phyloP scores from a whole-genome alignment of 2,329 filamentous ascomycete species.

The Phyllosticta citribraziliensis region DNA sequence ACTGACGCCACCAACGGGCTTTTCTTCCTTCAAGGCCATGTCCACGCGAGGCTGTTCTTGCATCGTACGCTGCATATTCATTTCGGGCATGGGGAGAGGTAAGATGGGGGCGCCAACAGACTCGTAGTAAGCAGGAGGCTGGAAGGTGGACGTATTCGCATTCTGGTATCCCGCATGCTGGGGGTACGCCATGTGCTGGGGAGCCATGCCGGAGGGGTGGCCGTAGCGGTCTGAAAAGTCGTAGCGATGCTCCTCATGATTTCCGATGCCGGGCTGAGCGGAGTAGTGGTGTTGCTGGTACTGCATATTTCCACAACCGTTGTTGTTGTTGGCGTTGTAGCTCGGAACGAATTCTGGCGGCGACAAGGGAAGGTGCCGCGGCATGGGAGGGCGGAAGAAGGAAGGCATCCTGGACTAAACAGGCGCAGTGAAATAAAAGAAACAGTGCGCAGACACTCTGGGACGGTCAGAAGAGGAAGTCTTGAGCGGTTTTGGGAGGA shows the following conservation, averaged over 20 bases:
- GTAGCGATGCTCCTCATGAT: slow-evolving; percentile 35
- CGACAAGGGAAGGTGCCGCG: slow-evolving; percentile 36
- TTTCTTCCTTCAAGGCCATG: slow-evolving; percentile 48
- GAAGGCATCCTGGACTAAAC: slow-evolving; percentile 35
- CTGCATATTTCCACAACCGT: slow-evolving; percentile 36
- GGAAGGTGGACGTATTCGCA: slow-evolving; percentile 24
- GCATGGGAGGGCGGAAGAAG: slow-evolving; percentile 38
- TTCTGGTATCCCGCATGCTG: slow-evolving; percentile 30
- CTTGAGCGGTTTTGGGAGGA: slow-evolving; percentile 8
- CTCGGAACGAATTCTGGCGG: slow-evolving; percentile 39
- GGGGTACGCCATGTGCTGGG: slow-evolving; percentile 25
- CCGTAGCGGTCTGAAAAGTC: slow-evolving; percentile 38
- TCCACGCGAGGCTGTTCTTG: slow-evolving; percentile 27
- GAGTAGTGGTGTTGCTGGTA: slow-evolving; percentile 33
- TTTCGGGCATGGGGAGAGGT: slow-evolving; percentile 36
- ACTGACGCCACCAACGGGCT: slow-evolving; percentile 74
- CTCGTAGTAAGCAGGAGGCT: slow-evolving; percentile 35
- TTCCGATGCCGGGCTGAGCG: slow-evolving; percentile 25
- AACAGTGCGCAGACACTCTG: slow-evolving; percentile 32
- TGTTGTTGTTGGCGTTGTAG: slow-evolving; percentile 22
- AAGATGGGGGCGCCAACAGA: slow-evolving; percentile 34
- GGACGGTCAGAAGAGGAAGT: not conserved
- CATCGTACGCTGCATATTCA: slow-evolving; percentile 23
- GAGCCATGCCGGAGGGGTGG: slow-evolving; percentile 31
- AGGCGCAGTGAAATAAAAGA: slow-evolving; percentile 29